Evolutionary conservation across 176 grass and related monocot species (phyloP).

Genomic region (Alopecurus myosuroides): DNA sequence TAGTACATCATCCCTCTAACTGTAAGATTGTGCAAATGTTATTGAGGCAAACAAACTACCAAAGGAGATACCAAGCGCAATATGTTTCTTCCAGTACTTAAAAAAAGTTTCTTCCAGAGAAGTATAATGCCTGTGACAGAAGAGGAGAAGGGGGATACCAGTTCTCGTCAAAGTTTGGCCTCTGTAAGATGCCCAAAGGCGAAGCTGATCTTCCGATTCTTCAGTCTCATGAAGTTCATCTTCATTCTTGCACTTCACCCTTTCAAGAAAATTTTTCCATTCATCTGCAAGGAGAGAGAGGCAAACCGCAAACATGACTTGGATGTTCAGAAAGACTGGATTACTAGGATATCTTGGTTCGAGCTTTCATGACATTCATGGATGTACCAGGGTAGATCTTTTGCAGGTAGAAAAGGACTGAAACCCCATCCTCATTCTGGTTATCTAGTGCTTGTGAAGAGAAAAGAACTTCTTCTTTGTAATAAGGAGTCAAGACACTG

Average conservation of each 20-base stretch:
- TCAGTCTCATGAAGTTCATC: constrained; percentile 63
- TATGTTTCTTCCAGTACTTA: neutral
- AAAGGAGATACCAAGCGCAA: neutral
- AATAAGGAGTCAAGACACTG: constrained; percentile 98
- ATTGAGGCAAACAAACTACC: constrained; percentile 1
- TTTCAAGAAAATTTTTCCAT: constrained; percentile 91
- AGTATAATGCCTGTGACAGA: neutral
- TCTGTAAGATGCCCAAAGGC: constrained; percentile 93
- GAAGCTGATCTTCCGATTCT: constrained; percentile 68
- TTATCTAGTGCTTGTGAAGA: constrained; percentile 60
- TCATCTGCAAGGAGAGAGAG: constrained; percentile 62
- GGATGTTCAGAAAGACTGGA: neutral
- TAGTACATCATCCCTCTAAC: constrained; percentile 99
- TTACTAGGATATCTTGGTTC: neutral
- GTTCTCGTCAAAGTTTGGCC: constrained; percentile 98
- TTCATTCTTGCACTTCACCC: constrained; percentile 57
- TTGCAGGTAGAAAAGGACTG: constrained; percentile 95
- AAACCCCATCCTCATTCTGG: constrained; percentile 93
- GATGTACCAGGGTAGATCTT: constrained; percentile 91
- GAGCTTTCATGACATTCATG: neutral
- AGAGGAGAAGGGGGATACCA: constrained; percentile 33
- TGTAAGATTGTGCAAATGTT: constrained; percentile 32
- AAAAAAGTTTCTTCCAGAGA: neutral
- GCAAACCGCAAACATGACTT: constrained; percentile 10
- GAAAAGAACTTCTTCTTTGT: constrained; percentile 89